A percentile compares a stretch with the other conserved stretches of the same genome.
phyloP scores from a whole-genome alignment of 1,284 basidiomycete species.

The Boletus chippewaensis region DNA sequence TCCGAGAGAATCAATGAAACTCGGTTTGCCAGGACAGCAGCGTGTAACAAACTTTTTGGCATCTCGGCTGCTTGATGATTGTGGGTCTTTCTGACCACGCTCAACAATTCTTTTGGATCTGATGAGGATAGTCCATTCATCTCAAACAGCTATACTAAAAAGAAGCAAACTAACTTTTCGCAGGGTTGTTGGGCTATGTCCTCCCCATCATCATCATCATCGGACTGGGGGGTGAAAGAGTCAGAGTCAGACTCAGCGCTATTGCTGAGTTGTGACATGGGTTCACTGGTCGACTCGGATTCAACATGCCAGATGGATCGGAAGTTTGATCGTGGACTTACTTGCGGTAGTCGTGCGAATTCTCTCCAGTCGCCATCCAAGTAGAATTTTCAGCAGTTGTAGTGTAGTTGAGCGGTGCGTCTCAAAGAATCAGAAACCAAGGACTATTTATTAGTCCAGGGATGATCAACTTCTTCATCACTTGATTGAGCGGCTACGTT shows the following conservation, averaged over 20 bases:
- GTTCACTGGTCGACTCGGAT: not conserved
- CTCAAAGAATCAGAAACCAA: not conserved
- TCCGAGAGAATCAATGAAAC: not conserved
- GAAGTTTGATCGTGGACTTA: not conserved
- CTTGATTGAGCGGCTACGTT: conserved; percentile 14
- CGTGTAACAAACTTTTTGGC: not conserved
- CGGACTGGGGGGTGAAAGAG: not conserved
- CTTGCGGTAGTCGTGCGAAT: not conserved
- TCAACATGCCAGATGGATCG: not conserved
- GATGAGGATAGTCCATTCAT: not conserved
- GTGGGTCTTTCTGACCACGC: not conserved
- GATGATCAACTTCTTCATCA: not conserved
- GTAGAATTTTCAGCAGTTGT: no score
- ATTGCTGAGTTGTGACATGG: not conserved
- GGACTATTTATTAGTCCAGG: conserved; percentile 16
- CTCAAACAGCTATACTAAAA: not conserved
- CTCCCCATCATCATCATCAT: not conserved
- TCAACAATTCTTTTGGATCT: not conserved
- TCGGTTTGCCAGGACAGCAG: not conserved
- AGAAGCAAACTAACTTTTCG: not conserved
- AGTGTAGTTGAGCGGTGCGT: no score
- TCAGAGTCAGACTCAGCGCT: not conserved
- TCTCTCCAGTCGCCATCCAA: no score
- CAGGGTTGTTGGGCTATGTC: not conserved
- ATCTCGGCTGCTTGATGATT: fast-evolving